A percentile compares a stretch with the other conserved stretches of the same genome.
These are phyloP conservation scores for Phytophthora rubi DNA, from an alignment of 352 stramenopile species.

Conservation along the genomic window DNA sequence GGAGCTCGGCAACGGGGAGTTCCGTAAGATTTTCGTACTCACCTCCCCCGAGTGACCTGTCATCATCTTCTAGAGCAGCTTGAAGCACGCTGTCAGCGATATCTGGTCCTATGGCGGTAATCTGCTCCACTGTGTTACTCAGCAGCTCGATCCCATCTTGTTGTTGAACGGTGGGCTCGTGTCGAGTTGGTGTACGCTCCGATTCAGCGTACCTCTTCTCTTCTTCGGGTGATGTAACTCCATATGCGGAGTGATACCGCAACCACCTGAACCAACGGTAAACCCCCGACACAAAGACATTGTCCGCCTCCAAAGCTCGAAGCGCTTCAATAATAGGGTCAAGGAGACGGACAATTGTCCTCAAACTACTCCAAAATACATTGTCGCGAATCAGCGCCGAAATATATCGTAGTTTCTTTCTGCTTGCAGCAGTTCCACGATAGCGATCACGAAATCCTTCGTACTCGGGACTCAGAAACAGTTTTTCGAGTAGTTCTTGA, in stretches of 20 bases:
- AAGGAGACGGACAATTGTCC: not conserved
- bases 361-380: not conserved
- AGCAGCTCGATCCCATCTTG: not conserved
- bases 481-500: slow-evolving; percentile 1
- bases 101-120: too few species aligned
- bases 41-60: not conserved
- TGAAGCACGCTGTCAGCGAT: too few species aligned
- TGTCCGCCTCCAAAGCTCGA: not conserved
- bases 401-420: slow-evolving; percentile 1
- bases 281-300: slow-evolving; percentile 3
- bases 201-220: not conserved
- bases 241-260: slow-evolving; percentile 1
- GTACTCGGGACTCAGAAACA: slow-evolving; percentile 3
- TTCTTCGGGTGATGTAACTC: slow-evolving; percentile 1
- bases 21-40: not conserved
- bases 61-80: too few species aligned
- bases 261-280: slow-evolving; percentile 1
- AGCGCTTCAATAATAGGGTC: slow-evolving; percentile 7
- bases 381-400: not conserved
- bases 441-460: slow-evolving; percentile 7
- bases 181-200: not conserved
- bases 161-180: too few species aligned
- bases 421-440: not conserved
- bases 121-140: not conserved
- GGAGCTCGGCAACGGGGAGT: not conserved